These are phyloP conservation scores for Pholiota microspora DNA, from an alignment of 768 basidiomycete species.

Conservation along the genomic window DNA sequence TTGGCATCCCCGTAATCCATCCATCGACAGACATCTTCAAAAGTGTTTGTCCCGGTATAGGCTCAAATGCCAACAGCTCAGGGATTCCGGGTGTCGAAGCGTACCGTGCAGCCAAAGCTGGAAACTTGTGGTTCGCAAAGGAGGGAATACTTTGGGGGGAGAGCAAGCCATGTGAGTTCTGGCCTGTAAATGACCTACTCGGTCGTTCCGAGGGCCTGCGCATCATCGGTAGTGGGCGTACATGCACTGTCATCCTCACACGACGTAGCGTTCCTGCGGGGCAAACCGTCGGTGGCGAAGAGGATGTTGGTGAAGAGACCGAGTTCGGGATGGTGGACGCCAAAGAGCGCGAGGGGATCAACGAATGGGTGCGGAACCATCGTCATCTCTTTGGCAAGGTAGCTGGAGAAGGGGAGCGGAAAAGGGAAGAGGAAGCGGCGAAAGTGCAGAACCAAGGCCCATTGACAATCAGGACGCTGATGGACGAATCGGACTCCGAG, in stretches of 20 bases:
- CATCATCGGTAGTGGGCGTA: slow-evolving; percentile 63
- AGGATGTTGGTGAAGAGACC: slow-evolving; percentile 53
- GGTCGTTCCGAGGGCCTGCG: slow-evolving; percentile 47
- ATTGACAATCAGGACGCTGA: slow-evolving; percentile 16
- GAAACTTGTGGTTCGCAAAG: slow-evolving; percentile 70
- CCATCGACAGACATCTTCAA: slow-evolving; percentile 54
- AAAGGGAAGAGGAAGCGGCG: slow-evolving; percentile 10
- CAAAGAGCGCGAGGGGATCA: slow-evolving; percentile 62
- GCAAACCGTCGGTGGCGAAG: slow-evolving; percentile 36
- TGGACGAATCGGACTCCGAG: slow-evolving; percentile 43
- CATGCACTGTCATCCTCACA: slow-evolving; percentile 59
- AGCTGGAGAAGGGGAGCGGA: slow-evolving; percentile 13
- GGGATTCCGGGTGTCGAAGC: slow-evolving; percentile 66
- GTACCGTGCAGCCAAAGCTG: slow-evolving; percentile 68
- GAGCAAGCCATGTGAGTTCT: slow-evolving; percentile 76
- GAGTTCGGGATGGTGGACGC: slow-evolving; percentile 74
- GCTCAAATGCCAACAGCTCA: slow-evolving; percentile 33
- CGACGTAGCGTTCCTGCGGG: slow-evolving; percentile 28
- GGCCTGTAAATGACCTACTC: slow-evolving; percentile 59
- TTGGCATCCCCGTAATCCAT: slow-evolving; percentile 44
- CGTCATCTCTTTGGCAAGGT: slow-evolving; percentile 55
- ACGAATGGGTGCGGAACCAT: slow-evolving; percentile 61
- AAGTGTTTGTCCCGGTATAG: slow-evolving; percentile 43
- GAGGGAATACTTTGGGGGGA: slow-evolving; percentile 73
- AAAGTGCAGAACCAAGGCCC: slow-evolving; percentile 9